Base-by-base conservation (phyloP, 257 asterid species). In the Primulina eburnea region DNA sequence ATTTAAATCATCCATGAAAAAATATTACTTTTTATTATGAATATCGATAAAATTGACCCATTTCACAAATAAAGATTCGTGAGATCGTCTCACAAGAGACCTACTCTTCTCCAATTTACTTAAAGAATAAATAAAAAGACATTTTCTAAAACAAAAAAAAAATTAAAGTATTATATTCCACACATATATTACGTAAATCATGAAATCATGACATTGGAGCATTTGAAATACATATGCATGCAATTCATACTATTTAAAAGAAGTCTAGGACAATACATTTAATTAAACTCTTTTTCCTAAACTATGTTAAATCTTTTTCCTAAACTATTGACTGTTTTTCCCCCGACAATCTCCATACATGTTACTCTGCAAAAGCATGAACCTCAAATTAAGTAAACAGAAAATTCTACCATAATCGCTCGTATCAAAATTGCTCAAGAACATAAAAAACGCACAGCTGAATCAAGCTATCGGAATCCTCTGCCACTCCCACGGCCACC, bases 401-500 rank as follows among this genome's bases (percentile, higher is more conserved):
- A 70, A 76, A 47, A 72, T 57, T 62, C 74, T 12, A 29, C 81
- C 52, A 60, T 37, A 60, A 24, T 29, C 58, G 43, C 43, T 33
- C 72, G 57, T 47, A 6, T 61, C 83, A 79, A 79, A 76, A 73
- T 73, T 76, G 78, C 71, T 64, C 71, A 18, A 79, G 43, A n/a
- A 57, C 67, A 75, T 9, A 55, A 47, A 33, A 24, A 72, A 47
- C 2, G 68, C 24, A 62, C 32, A 40, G 68, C 57, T 18, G 18
- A 75, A 62, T 40, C 26, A 62, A 70, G 35, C 81, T 84, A 82
- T 43, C 56, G 38, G 72, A 76, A 87, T 21, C 88, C 88, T 58
- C 88, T 76, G 38, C 89, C 90, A 52, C 90, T 72, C 29, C 90
- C 86, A 58, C 82, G 72, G 52, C 83, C 82, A 18, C 83, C 74